Evolutionary conservation across 2,329 filamentous ascomycete genomes (phyloP).

Genomic region (Podosphaera xanthii): DNA sequence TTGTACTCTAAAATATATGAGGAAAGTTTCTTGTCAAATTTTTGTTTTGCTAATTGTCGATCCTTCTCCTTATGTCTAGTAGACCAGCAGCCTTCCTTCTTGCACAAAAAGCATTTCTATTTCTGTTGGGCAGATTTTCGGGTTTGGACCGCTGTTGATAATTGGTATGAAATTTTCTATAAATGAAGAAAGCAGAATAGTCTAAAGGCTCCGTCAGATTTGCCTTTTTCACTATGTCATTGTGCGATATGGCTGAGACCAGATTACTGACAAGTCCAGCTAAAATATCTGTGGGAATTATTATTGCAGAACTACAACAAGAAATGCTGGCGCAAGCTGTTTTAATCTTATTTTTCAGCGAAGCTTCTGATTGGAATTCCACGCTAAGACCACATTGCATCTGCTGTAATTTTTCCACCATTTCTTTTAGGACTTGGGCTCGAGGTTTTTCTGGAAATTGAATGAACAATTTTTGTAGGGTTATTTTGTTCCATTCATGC

Average conservation of each 20-base stretch:
- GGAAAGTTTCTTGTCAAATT: not conserved
- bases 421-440: too few relatives aligned
- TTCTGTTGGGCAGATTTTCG: too few relatives aligned
- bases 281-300: not conserved
- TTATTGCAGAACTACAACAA: not conserved
- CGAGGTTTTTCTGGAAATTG: not conserved
- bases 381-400: too few relatives aligned
- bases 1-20: too few relatives aligned
- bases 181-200: not conserved
- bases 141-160: not conserved
- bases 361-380: too few relatives aligned
- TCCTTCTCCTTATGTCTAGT: not conserved
- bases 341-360: too few relatives aligned
- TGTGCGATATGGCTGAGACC: not conserved
- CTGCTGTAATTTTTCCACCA: too few relatives aligned
- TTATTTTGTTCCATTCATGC: not conserved
- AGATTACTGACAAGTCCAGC: not conserved
- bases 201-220: not conserved
- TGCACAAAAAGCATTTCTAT: too few relatives aligned
- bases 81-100: not conserved
- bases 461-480: not conserved
- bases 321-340: too few relatives aligned
- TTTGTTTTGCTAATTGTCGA: not conserved
- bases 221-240: not conserved
- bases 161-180: not conserved